Percentiles rank a stretch among this genome's conserved stretches.
Evolutionary conservation across 2,329 filamentous ascomycete genomes (phyloP).

Genomic region (Kalmusia sp.): DNA sequence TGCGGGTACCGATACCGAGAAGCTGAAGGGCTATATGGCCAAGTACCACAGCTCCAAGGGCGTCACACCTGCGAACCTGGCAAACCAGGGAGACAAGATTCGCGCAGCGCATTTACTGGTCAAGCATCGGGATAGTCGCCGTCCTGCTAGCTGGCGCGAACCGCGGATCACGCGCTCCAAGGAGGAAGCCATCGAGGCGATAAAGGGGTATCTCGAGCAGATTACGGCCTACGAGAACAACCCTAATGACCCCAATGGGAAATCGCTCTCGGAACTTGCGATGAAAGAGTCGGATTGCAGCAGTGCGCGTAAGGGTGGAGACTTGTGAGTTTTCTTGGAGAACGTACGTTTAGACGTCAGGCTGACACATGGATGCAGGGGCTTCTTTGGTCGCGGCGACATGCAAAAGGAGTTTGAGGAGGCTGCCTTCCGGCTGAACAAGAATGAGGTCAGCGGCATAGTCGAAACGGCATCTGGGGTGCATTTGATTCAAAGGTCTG

Average conservation of each 20-base stretch:
- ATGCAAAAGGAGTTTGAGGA: conserved; percentile 99
- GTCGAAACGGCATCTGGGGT: conserved; percentile 93
- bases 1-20: conserved; percentile 83
- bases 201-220: conserved; percentile 75
- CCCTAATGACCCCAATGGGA: conserved; percentile 21
- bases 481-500: conserved; percentile 93
- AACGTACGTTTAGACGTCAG: neutral
- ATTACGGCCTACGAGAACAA: conserved; percentile 70
- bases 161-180: conserved; percentile 86
- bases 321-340: conserved; percentile 66
- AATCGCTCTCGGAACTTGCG: conserved; percentile 78
- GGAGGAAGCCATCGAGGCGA: conserved; percentile 81
- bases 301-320: conserved; percentile 90
- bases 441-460: conserved; percentile 83
- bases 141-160: conserved; percentile 93
- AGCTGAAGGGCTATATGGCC: conserved; percentile 94
- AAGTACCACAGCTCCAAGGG: conserved; percentile 74
- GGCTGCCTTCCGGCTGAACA: conserved; percentile 87
- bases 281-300: conserved; percentile 92
- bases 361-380: conserved; percentile 54
- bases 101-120: conserved; percentile 90
- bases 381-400: conserved; percentile 91
- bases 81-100: conserved; percentile 74
- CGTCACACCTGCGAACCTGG: conserved; percentile 48
- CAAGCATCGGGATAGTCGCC: conserved; percentile 88